Conservation (phyloP, 257 asterid genomes). For the Lavandula angustifolia region DNA sequence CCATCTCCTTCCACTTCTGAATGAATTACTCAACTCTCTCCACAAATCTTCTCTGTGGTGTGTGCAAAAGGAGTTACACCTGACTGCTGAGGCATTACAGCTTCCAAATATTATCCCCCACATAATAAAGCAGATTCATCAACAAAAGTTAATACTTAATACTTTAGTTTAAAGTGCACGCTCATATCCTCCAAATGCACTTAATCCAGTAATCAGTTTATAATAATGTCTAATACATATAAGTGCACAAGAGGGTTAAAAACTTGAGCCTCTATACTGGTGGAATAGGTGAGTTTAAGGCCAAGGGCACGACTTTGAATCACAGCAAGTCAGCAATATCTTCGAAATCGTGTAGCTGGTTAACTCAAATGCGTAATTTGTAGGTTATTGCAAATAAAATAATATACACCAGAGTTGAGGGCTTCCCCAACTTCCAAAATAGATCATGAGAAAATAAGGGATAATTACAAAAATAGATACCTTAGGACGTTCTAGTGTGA, state of each 20-base stretch:
- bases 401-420: not conserved
- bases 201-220: not conserved
- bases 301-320: not conserved
- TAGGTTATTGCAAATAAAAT: not conserved
- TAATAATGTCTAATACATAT: too few species aligned
- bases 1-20: too few species aligned
- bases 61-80: too few species aligned
- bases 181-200: not conserved
- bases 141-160: not conserved
- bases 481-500: slow-evolving; percentile 94
- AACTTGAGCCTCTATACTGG: not conserved
- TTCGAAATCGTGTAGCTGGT: not conserved
- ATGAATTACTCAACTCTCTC: too few species aligned
- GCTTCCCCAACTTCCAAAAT: not conserved
- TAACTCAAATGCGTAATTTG: not conserved
- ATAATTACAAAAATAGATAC: slow-evolving; percentile 32
- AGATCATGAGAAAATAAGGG: not conserved
- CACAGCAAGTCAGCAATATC: not conserved
- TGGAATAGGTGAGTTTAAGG: not conserved
- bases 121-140: not conserved
- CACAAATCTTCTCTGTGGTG: too few species aligned
- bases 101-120: not conserved
- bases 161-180: not conserved
- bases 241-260: not conserved
- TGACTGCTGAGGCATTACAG: too few species aligned